A percentile compares a stretch with the other conserved stretches of the same genome.
These are phyloP conservation scores for Xylariaceae sp. DNA, from an alignment of 2,329 filamentous ascomycete species.

Conservation along the genomic window DNA sequence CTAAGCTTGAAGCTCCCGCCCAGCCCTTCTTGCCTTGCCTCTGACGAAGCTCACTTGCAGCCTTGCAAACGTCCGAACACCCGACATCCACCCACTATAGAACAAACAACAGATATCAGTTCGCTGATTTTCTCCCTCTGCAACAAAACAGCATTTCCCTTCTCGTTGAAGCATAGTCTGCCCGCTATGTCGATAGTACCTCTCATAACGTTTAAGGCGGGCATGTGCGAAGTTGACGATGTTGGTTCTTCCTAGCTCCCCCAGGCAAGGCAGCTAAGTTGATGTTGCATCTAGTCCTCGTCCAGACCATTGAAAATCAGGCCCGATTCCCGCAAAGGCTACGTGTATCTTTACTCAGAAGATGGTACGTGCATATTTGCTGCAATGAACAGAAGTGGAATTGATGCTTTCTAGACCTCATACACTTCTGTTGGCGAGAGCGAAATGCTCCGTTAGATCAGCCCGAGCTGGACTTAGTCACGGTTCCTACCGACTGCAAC, in stretches of 20 bases:
- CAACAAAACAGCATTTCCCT: too few species aligned
- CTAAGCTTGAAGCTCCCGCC: neutral
- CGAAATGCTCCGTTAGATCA: conserved; percentile 65
- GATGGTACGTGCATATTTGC: conserved; percentile 58
- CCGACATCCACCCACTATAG: too few species aligned
- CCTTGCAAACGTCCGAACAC: conserved; percentile 13
- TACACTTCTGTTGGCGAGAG: conserved; percentile 96
- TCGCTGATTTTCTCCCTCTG: neutral
- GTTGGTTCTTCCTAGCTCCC: conserved; percentile 48
- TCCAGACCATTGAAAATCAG: conserved; percentile 65
- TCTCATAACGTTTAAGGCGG: conserved; percentile 94
- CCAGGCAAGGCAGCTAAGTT: neutral
- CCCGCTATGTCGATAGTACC: conserved; percentile 73
- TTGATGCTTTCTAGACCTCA: conserved; percentile 56
- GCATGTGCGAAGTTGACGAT: conserved; percentile 80
- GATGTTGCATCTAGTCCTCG: conserved; percentile 14
- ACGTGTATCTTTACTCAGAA: conserved; percentile 88
- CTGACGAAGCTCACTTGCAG: conserved; percentile 28
- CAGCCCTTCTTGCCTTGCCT: conserved; percentile 6
- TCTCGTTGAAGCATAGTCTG: neutral
- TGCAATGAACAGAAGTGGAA: neutral
- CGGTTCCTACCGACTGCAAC: conserved; percentile 84
- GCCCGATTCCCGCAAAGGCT: conserved; percentile 69
- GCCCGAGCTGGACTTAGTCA: conserved; percentile 83
- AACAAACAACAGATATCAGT: neutral